These are phyloP conservation scores for Volutella citrinella DNA, from an alignment of 2,329 filamentous ascomycete genomes.

Conservation along the genomic window DNA sequence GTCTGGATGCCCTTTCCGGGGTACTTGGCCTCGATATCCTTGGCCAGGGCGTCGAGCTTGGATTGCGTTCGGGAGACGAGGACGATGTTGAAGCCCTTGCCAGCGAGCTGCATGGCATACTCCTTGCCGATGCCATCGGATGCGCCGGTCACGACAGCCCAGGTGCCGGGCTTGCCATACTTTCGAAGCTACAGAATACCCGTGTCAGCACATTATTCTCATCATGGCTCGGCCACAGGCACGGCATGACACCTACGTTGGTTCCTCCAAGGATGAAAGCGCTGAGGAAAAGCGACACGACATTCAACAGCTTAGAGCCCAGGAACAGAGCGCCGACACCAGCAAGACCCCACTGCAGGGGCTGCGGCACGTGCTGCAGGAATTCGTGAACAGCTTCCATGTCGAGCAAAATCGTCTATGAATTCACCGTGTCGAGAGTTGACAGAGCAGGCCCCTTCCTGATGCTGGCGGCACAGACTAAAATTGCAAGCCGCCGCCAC, in stretches of 20 bases:
- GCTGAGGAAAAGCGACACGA: slow-evolving; percentile 60
- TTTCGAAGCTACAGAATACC: slow-evolving; percentile 66
- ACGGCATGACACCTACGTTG: slow-evolving; percentile 50
- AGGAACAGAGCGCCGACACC: slow-evolving; percentile 59
- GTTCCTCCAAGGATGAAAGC: slow-evolving; percentile 66
- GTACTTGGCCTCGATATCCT: slow-evolving; percentile 72
- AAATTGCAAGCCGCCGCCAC: too few species aligned
- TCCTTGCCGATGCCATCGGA: slow-evolving; percentile 97
- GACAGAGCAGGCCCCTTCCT: too few species aligned
- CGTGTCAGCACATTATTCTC: too few species aligned
- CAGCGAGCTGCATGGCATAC: slow-evolving; percentile 84
- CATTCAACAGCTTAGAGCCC: slow-evolving; percentile 54
- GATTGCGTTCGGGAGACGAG: slow-evolving; percentile 94
- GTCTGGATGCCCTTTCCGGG: slow-evolving; percentile 60
- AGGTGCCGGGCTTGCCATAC: slow-evolving; percentile 88
- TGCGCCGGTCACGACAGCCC: slow-evolving; percentile 92
- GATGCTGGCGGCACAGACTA: too few species aligned
- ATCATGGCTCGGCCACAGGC: too few species aligned
- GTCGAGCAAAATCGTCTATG: too few species aligned
- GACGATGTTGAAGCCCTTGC: slow-evolving; percentile 90
- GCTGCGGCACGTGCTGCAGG: slow-evolving; percentile 38
- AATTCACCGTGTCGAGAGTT: too few species aligned
- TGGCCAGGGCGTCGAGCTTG: slow-evolving; percentile 76
- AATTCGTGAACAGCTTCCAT: slow-evolving; percentile 29
- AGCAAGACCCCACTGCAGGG: slow-evolving; percentile 43